Evolutionary conservation across 2,329 filamentous ascomycete genomes (phyloP).

Genomic region (Tolypocladium amazonense): DNA sequence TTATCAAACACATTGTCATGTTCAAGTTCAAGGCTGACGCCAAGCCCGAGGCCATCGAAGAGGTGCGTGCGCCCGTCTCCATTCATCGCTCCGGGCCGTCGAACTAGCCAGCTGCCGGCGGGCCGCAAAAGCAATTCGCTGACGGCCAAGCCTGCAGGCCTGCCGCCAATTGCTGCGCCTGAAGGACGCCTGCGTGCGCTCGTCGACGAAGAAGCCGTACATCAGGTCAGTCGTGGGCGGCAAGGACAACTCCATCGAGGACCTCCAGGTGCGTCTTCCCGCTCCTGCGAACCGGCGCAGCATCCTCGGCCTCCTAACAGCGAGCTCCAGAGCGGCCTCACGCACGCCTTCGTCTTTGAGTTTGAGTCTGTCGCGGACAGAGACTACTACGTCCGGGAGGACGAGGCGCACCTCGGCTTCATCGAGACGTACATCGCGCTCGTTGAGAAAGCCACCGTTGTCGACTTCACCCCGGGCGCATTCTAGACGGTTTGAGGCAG

Average conservation of each 20-base stretch:
- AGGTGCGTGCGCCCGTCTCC: constrained; percentile 11
- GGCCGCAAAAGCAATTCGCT: not conserved
- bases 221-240: constrained; percentile 49
- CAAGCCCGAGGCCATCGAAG: constrained; percentile 37
- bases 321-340: constrained; percentile 42
- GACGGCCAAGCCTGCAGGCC: constrained; percentile 10
- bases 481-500: constrained; percentile 7
- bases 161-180: constrained; percentile 33
- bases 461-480: constrained; percentile 48
- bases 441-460: constrained; percentile 35
- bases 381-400: constrained; percentile 56
- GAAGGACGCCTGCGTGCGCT: constrained; percentile 50
- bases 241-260: constrained; percentile 50
- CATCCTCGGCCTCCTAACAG: not conserved
- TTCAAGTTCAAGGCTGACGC: constrained; percentile 51
- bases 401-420: constrained; percentile 54
- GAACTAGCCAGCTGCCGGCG: not conserved
- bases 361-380: constrained; percentile 54
- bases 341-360: constrained; percentile 59
- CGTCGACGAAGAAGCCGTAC: constrained; percentile 47
- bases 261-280: constrained; percentile 35
- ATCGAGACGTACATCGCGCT: constrained; percentile 32
- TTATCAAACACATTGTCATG: constrained; percentile 56
- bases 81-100: not conserved
- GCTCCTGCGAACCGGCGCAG: not conserved